A percentile compares a stretch with the other conserved stretches of the same genome.
Evolutionary conservation across 441 rosid genomes (phyloP).

Genomic region (Theobroma grandiflorum): DNA sequence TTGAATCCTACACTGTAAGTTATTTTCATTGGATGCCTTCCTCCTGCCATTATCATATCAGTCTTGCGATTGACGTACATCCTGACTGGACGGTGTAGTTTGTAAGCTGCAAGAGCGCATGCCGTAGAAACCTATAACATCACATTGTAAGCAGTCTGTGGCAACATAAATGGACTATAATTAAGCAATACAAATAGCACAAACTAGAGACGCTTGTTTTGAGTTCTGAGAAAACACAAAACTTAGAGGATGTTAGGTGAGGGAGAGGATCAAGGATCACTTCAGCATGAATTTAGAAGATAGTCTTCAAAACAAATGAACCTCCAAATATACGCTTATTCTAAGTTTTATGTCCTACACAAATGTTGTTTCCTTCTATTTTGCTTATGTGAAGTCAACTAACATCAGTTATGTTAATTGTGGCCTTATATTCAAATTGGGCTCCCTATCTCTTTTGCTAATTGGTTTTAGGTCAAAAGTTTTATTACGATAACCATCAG

Average conservation of each 20-base stretch:
- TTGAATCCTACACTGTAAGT: conserved; percentile 90
- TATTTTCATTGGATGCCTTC: conserved; percentile 96
- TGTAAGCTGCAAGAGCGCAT: conserved; percentile 89
- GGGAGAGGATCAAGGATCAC: conserved; percentile 3
- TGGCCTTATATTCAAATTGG: not conserved
- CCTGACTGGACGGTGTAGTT: conserved; percentile 74
- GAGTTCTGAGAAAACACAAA: not conserved
- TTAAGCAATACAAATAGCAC: conserved; percentile 7
- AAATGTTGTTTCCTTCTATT: not conserved
- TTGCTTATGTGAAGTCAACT: not conserved
- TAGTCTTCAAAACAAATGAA: not conserved
- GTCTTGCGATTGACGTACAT: conserved; percentile 74
- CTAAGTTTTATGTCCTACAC: not conserved
- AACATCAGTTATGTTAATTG: not conserved
- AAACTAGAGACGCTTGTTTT: not conserved
- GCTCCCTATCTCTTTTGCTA: not conserved
- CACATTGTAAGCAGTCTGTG: conserved; percentile 51
- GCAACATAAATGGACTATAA: conserved; percentile 50
- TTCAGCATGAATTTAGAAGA: not conserved
- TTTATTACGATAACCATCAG: not conserved
- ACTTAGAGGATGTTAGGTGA: not conserved
- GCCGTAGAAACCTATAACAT: conserved; percentile 74
- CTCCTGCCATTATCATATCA: conserved; percentile 91
- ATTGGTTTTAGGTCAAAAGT: not conserved
- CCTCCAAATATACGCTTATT: conserved; percentile 2